Evolutionary conservation across 2,329 filamentous ascomycete species (phyloP).

Genomic region (Aspergillus piperis): DNA sequence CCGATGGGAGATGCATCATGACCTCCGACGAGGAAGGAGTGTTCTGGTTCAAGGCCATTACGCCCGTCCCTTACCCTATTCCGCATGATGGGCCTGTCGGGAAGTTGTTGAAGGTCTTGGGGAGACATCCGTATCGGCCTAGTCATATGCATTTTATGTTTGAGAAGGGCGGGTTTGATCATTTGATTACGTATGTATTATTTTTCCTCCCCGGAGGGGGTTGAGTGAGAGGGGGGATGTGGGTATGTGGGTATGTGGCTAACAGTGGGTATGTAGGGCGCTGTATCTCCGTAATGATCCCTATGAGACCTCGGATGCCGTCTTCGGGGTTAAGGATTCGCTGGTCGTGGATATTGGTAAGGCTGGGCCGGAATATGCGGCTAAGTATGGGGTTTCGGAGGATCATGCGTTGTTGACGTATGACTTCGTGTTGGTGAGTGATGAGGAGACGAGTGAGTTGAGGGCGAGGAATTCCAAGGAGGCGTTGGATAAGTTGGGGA

Average conservation of each 20-base stretch:
- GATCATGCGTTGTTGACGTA: constrained; percentile 66
- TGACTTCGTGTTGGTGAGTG: constrained; percentile 75
- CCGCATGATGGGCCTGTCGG: constrained; percentile 83
- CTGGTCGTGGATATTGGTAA: constrained; percentile 67
- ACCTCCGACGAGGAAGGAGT: constrained; percentile 67
- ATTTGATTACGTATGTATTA: constrained; percentile 72
- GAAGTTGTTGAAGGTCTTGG: constrained; percentile 63
- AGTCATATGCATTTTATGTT: constrained; percentile 90
- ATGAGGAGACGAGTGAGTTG: constrained; percentile 67
- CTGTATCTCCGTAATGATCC: constrained; percentile 76
- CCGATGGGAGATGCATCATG: constrained; percentile 74
- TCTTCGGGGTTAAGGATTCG: constrained; percentile 83
- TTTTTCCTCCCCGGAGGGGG: too few relatives aligned
- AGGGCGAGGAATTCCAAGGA: constrained; percentile 67
- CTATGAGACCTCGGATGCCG: constrained; percentile 80
- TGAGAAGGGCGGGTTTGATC: constrained; percentile 74
- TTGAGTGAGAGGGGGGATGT: too few relatives aligned
- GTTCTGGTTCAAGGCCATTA: constrained; percentile 85
- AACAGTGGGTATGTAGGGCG: constrained; percentile 52
- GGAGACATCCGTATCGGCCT: constrained; percentile 76
- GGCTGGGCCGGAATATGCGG: constrained; percentile 56
- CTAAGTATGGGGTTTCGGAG: constrained; percentile 64
- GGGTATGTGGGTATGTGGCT: neutral
- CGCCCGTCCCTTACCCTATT: constrained; percentile 82
- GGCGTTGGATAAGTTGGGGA: constrained; percentile 67